Evolutionary conservation across 805 yeast species (phyloP), one percentile per base, ranked within the genome.

Genomic region (Candida nonsorbophila): DNA sequence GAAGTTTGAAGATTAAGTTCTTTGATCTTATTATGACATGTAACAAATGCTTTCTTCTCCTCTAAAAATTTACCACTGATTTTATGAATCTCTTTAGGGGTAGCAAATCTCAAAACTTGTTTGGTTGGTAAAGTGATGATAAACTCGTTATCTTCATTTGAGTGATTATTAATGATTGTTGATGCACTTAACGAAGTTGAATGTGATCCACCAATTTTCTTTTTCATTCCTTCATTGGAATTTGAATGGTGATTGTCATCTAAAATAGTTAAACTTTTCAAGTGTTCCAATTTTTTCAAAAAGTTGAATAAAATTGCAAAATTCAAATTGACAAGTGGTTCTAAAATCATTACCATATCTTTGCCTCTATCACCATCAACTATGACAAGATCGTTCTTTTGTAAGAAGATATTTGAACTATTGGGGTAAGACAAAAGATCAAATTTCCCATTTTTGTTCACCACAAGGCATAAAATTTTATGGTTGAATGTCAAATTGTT

Each of bases 361-460:
- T 80, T 80, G 16, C 94, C 94, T 37, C 92, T 65, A 50, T 84
- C 94, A 31, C 92, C 94, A 55, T 84, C 92, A 33, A 81, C 80
- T 12, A 83, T 76, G 7, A 82, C 83, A 46, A 83, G 64, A 53
- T 84, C 92, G 32, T 73, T 66, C 25, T 72, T 64, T 37, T 65
- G 69, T 36, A 83, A 58, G 28, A 55, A 55, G 28, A 83, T 59
- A 44, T 80, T 81, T 9, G 86, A 72, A 42, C 72, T 73, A 34
- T 70, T 69, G 3, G 86, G 83, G 19, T 77, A 72, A 2, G 85
- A 77, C 22, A 81, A 62, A 17, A 83, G 67, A 51, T 84, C 94
- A 42, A 79, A 62, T 49, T 79, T 77, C 12, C 84, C 83, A 34
- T 77, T 72, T 38, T 78, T 78, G 41, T 75, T 67, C 14, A 75